Evolutionary conservation across 2,329 filamentous ascomycete genomes (phyloP).

Genomic region (Ciborinia camelliae): DNA sequence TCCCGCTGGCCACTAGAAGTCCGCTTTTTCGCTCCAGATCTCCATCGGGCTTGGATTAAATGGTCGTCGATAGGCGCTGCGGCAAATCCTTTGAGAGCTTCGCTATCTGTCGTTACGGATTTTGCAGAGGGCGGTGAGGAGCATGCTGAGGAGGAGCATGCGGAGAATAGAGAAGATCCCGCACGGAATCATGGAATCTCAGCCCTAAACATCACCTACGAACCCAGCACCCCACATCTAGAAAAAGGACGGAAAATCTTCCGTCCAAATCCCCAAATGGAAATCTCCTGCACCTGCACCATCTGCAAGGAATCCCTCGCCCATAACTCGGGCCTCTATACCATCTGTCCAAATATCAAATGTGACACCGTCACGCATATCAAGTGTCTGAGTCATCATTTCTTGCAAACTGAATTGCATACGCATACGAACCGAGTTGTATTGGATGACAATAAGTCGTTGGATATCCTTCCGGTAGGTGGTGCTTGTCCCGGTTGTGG

Average conservation of each 20-base stretch:
- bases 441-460: no score
- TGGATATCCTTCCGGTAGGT: constrained; percentile 65
- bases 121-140: constrained; percentile 23
- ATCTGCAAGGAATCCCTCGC: constrained; percentile 49
- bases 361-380: constrained; percentile 59
- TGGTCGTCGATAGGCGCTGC: constrained; percentile 44
- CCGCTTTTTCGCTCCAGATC: constrained; percentile 72
- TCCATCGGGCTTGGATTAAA: constrained; percentile 64
- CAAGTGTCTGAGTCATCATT: constrained; percentile 55
- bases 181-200: constrained; percentile 48
- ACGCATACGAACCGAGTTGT: no score
- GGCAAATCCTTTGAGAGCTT: constrained; percentile 23
- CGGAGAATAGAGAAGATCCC: no score
- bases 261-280: constrained; percentile 53
- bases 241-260: constrained; percentile 54
- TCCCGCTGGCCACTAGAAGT: constrained; percentile 76
- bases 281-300: constrained; percentile 53
- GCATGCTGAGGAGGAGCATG: no score
- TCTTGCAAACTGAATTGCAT: constrained; percentile 45
- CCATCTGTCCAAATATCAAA: constrained; percentile 51
- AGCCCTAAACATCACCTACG: constrained; percentile 54
- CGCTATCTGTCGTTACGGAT: constrained; percentile 29
- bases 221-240: constrained; percentile 51
- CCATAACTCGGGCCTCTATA: constrained; percentile 51
- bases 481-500: constrained; percentile 72